These are phyloP conservation scores for Platanthera zijinensis DNA, from an alignment of 106 monocot genomes.

Conservation along the genomic window DNA sequence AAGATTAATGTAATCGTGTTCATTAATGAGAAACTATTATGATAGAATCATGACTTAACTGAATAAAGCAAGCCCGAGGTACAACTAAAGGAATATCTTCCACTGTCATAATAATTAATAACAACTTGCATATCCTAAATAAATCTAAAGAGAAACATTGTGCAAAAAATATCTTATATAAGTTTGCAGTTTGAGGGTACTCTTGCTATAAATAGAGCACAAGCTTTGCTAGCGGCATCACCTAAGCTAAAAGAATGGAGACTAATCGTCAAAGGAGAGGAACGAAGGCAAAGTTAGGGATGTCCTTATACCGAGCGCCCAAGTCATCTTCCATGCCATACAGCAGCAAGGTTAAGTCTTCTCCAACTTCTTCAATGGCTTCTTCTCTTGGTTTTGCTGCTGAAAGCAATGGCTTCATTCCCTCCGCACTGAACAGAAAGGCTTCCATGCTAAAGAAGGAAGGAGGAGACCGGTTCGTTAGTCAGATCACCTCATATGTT, in stretches of 20 bases:
- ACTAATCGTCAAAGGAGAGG: slow-evolving; percentile 9
- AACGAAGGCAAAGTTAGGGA: background rate
- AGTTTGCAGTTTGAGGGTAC: background rate
- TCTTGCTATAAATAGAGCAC: background rate
- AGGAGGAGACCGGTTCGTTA: background rate
- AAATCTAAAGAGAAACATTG: background rate
- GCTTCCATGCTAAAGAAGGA: background rate
- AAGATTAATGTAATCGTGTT: background rate
- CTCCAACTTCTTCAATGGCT: slow-evolving; percentile 5
- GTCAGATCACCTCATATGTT: background rate
- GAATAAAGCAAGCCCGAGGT: background rate
- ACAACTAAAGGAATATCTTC: background rate
- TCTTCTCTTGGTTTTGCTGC: background rate
- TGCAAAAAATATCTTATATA: background rate
- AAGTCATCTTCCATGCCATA: slow-evolving; percentile 6
- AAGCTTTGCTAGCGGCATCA: background rate
- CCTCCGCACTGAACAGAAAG: background rate
- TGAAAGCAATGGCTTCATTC: background rate
- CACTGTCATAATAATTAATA: background rate
- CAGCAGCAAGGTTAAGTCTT: slow-evolving; percentile 1
- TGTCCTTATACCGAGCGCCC: slow-evolving; percentile 5
- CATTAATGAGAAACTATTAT: background rate
- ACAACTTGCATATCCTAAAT: background rate
- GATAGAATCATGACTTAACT: background rate
- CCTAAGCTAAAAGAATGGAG: slow-evolving; percentile 3